Percentiles rank a stretch among this genome's conserved stretches.
phyloP scores from a whole-genome alignment of 139 green algal species.

The Micractinium conductrix region DNA sequence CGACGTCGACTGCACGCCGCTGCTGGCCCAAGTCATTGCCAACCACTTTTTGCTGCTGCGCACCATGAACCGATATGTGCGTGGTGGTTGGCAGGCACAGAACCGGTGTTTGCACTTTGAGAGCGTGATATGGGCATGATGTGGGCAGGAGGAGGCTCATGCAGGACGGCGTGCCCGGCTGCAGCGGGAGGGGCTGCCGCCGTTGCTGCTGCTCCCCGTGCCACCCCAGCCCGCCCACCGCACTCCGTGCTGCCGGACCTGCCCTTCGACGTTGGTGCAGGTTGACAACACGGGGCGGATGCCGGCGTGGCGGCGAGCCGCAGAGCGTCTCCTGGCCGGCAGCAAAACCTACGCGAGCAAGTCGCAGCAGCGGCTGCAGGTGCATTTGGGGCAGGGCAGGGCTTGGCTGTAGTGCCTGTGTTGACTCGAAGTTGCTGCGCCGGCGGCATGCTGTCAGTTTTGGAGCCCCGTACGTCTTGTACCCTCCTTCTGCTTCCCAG shows the following conservation, averaged over 20 bases:
- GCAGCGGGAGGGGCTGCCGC: no score
- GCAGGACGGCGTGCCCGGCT: no score
- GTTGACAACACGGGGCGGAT: slow-evolving; percentile 3
- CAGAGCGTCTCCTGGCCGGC: background rate
- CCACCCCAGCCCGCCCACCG: background rate
- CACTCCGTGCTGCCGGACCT: background rate
- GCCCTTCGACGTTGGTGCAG: background rate
- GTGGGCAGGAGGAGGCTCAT: no score
- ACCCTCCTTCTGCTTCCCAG: background rate
- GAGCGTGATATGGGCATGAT: no score
- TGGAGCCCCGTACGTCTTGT: no score
- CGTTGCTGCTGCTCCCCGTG: background rate
- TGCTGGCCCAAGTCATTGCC: slow-evolving; percentile 15
- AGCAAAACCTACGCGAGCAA: background rate
- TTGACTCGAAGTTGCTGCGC: no score
- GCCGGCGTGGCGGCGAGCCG: slow-evolving; percentile 11
- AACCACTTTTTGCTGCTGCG: slow-evolving; percentile 32
- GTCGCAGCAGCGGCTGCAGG: background rate
- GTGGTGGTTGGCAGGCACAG: background rate
- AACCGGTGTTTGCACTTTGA: no score
- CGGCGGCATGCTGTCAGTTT: no score
- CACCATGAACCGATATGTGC: slow-evolving; percentile 15
- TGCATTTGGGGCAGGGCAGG: no score
- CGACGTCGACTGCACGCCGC: slow-evolving; percentile 13
- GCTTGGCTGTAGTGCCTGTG: no score